A percentile compares a stretch with the other conserved stretches of the same genome.
These are phyloP conservation scores for Arthrobotrys entomopaga DNA, from an alignment of 2,329 filamentous ascomycete genomes.

Conservation along the genomic window DNA sequence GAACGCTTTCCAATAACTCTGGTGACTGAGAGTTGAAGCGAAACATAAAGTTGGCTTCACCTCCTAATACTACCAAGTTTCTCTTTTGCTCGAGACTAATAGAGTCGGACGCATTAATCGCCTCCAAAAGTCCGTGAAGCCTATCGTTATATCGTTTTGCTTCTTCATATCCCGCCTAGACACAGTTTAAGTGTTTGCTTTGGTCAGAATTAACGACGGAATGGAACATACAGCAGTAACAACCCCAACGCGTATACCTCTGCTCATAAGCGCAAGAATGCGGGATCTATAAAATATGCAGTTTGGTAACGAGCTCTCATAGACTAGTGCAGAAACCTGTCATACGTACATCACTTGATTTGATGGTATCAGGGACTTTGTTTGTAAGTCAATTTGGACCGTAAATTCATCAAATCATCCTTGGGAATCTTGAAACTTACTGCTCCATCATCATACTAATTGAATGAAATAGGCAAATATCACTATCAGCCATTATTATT, in stretches of 20 bases:
- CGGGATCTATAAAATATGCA: slow-evolving; percentile 60
- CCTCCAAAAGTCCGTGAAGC: slow-evolving; percentile 85
- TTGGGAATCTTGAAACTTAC: slow-evolving; percentile 25
- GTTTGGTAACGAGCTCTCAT: too few relatives aligned
- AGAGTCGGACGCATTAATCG: slow-evolving; percentile 70
- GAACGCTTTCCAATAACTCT: slow-evolving; percentile 75
- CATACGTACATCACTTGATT: slow-evolving; percentile 49
- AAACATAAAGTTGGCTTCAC: slow-evolving; percentile 96
- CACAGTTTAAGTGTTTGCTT: background rate
- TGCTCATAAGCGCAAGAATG: slow-evolving; percentile 76
- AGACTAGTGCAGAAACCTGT: background rate
- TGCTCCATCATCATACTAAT: slow-evolving; percentile 61
- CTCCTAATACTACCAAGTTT: slow-evolving; percentile 90
- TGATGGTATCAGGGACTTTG: slow-evolving; percentile 48
- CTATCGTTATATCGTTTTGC: slow-evolving; percentile 86
- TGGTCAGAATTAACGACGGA: background rate
- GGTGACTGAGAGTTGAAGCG: slow-evolving; percentile 72
- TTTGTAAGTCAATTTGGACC: background rate
- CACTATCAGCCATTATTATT: slow-evolving; percentile 61
- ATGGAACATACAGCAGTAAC: slow-evolving; percentile 75
- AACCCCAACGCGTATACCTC: slow-evolving; percentile 87
- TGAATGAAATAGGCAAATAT: too few relatives aligned
- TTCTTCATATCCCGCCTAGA: slow-evolving; percentile 83
- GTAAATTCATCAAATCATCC: background rate
- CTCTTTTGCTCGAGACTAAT: slow-evolving; percentile 76